These are phyloP conservation scores for Auriscalpium microsporum DNA, from an alignment of 768 basidiomycete genomes.

Conservation along the genomic window DNA sequence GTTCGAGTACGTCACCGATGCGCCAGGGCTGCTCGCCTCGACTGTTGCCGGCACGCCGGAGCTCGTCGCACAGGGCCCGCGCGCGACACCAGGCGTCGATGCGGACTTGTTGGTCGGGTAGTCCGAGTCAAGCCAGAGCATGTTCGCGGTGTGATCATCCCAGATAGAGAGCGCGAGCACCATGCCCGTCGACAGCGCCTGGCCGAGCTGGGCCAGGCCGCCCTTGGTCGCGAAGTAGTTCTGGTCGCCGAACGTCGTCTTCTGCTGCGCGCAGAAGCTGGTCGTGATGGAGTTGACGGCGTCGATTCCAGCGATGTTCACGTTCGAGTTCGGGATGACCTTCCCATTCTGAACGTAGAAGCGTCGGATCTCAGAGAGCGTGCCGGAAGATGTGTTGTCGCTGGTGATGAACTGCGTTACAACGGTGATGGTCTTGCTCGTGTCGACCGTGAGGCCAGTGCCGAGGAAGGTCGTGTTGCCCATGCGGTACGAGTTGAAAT, in stretches of 20 bases:
- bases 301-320: slow-evolving; percentile 34
- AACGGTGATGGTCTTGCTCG: slow-evolving; percentile 40
- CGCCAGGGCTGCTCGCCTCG: slow-evolving; percentile 30
- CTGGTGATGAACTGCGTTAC: slow-evolving; percentile 47
- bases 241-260: slow-evolving; percentile 35
- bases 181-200: slow-evolving; percentile 32
- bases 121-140: slow-evolving; percentile 51
- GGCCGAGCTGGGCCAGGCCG: slow-evolving; percentile 27
- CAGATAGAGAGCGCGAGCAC: slow-evolving; percentile 42
- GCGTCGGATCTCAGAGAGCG: slow-evolving; percentile 43
- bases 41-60: slow-evolving; percentile 39
- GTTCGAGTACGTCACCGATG: slow-evolving; percentile 45
- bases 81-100: slow-evolving; percentile 35
- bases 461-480: slow-evolving; percentile 40
- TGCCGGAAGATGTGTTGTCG: slow-evolving; percentile 35
- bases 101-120: slow-evolving; percentile 28
- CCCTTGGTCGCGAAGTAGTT: slow-evolving; percentile 32
- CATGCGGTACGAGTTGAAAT: slow-evolving; percentile 57
- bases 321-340: slow-evolving; percentile 42
- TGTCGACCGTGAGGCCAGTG: slow-evolving; percentile 39
- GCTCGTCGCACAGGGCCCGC: slow-evolving; percentile 41
- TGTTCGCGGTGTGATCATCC: slow-evolving; percentile 46
- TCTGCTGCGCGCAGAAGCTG: slow-evolving; percentile 36
- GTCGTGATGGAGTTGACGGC: slow-evolving; percentile 39
- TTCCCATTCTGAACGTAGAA: slow-evolving; percentile 44